Percentiles rank a stretch among this genome's conserved stretches.
phyloP scores from a whole-genome alignment of 2,329 filamentous ascomycete genomes.

The Aspergillus sclerotialis region DNA sequence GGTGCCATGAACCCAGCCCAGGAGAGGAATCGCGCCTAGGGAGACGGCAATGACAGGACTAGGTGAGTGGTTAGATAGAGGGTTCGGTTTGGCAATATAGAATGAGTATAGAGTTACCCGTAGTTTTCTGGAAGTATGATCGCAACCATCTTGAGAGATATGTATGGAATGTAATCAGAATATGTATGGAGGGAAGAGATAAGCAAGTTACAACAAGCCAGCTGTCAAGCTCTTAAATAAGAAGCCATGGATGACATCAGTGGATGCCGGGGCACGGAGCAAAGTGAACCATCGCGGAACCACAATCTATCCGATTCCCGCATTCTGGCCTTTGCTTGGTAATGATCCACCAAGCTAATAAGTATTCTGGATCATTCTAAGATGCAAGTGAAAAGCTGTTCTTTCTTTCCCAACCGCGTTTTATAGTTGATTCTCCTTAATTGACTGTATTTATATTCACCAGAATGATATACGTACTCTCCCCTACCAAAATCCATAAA shows the following conservation, averaged over 20 bases:
- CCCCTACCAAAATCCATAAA: neutral
- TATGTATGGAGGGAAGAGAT: conserved; percentile 1
- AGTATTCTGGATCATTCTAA: too few relatives aligned
- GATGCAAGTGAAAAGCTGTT: too few relatives aligned
- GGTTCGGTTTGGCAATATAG: neutral
- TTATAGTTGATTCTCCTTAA: too few relatives aligned
- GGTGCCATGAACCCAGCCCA: conserved; percentile 45
- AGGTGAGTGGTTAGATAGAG: neutral
- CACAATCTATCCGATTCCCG: neutral
- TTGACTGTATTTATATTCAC: too few relatives aligned
- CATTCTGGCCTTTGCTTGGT: neutral
- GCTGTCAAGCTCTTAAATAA: too few relatives aligned
- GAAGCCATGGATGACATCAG: neutral
- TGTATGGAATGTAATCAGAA: neutral
- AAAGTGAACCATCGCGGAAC: neutral
- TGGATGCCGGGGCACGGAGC: neutral
- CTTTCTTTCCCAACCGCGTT: too few relatives aligned
- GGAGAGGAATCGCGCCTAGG: conserved; percentile 47
- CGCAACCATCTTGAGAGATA: conserved; percentile 23
- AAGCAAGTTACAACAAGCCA: conserved; percentile 6
- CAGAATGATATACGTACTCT: neutral
- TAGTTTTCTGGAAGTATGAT: conserved; percentile 43
- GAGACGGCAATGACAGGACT: conserved; percentile 52
- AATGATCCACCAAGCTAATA: too few relatives aligned
- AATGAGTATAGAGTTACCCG: conserved; percentile 37